Conservation (phyloP, 108 stramenopile species). For the Cyclotella sp. region DNA sequence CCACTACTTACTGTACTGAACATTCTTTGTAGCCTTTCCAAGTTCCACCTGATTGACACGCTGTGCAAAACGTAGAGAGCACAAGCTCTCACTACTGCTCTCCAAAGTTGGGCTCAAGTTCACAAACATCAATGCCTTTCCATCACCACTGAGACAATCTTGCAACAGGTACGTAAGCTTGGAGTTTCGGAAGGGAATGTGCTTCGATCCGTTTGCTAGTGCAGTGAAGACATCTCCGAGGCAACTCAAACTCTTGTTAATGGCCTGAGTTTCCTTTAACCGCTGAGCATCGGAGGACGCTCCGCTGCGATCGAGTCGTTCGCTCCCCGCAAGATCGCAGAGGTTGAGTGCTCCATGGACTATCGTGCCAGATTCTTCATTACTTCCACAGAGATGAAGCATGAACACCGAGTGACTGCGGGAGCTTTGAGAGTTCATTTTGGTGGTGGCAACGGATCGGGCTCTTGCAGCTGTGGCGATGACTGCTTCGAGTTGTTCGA, state of each 20-base stretch:
- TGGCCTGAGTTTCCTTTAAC: slow-evolving; percentile 95
- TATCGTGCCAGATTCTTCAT: slow-evolving; percentile 86
- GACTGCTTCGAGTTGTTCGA: slow-evolving; percentile 85
- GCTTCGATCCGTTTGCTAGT: slow-evolving; percentile 85
- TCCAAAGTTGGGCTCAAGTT: slow-evolving; percentile 81
- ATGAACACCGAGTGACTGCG: slow-evolving; percentile 99
- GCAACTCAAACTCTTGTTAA: slow-evolving; percentile 98
- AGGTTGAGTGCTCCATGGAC: slow-evolving; percentile 96
- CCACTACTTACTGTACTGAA: slow-evolving; percentile 57
- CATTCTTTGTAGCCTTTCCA: slow-evolving; percentile 78
- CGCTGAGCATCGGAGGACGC: slow-evolving; percentile 82
- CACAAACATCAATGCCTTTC: slow-evolving; percentile 94
- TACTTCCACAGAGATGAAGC: slow-evolving; percentile 92
- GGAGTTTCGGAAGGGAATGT: slow-evolving; percentile 90
- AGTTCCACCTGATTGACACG: slow-evolving; percentile 63
- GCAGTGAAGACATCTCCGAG: slow-evolving; percentile 98
- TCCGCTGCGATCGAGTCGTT: slow-evolving; percentile 95
- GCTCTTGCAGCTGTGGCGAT: slow-evolving; percentile 90
- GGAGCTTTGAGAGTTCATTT: slow-evolving; percentile 98
- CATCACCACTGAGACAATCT: slow-evolving; percentile 88
- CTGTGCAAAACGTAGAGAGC: slow-evolving; percentile 85
- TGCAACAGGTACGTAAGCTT: slow-evolving; percentile 92
- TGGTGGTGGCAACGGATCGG: slow-evolving; percentile 95
- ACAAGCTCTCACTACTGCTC: slow-evolving; percentile 80
- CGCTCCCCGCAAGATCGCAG: slow-evolving; percentile 98